phyloP scores from a whole-genome alignment of 257 asterid species.

The Petunia axillaris region DNA sequence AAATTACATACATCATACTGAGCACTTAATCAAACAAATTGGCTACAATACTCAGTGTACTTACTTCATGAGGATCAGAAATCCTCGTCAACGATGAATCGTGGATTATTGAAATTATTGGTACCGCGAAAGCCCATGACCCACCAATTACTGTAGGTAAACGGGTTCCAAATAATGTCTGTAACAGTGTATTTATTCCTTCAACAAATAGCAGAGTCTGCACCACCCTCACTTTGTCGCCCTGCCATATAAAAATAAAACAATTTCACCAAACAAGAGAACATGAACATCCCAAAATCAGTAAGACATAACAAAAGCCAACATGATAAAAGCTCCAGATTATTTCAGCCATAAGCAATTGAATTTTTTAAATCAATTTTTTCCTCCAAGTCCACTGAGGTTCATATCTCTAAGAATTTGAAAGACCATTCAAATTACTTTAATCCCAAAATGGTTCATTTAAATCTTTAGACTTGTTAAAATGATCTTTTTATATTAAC shows the following conservation, averaged over 20 bases:
- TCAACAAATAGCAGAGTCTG: constrained; percentile 90
- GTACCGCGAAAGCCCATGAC: constrained; percentile 97
- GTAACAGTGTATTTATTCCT: constrained; percentile 84
- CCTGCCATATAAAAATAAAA: constrained; percentile 40
- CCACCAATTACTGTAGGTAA: constrained; percentile 95
- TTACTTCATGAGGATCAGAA: constrained; percentile 72
- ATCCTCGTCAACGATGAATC: constrained; percentile 73
- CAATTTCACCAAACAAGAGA: constrained; percentile 12
- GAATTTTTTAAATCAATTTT: background rate
- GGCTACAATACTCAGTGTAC: constrained; percentile 20
- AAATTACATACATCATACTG: background rate
- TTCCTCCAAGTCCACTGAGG: background rate
- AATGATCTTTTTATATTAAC: too few relatives aligned
- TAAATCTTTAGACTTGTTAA: background rate
- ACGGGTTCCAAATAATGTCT: constrained; percentile 91
- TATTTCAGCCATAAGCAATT: background rate
- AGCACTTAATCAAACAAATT: background rate
- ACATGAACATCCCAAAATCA: constrained; percentile 5
- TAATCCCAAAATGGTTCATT: background rate
- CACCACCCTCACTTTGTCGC: constrained; percentile 88
- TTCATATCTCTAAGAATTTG: background rate
- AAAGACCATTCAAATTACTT: background rate
- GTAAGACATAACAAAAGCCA: background rate
- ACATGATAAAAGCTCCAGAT: background rate
- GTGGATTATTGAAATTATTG: constrained; percentile 85